Conservation (phyloP, 2,329 filamentous ascomycete genomes). For the Penicillium nordicum region DNA sequence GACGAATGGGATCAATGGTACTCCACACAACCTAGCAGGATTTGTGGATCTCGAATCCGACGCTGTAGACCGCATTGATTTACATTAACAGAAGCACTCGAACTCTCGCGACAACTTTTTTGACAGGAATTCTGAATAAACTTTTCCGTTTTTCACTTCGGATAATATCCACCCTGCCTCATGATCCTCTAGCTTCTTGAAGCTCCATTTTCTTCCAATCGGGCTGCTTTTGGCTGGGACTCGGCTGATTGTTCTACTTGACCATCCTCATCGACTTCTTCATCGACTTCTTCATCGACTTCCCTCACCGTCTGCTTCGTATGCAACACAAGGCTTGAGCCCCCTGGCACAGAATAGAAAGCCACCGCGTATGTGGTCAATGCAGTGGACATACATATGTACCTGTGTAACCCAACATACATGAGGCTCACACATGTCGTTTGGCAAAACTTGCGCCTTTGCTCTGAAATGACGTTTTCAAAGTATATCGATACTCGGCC, state of each 20-base stretch:
- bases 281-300: conserved; percentile 45
- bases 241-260: neutral
- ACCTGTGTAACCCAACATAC: no score
- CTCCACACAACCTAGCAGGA: neutral
- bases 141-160: neutral
- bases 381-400: no score
- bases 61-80: conserved; percentile 6
- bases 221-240: neutral
- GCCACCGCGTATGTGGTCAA: no score
- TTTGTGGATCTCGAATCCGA: conserved; percentile 7
- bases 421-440: no score
- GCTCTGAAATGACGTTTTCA: no score
- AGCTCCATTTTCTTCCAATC: neutral
- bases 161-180: neutral
- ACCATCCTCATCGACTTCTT: conserved; percentile 34
- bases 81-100: neutral
- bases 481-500: no score
- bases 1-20: conserved; percentile 9
- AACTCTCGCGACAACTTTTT: conserved; percentile 1
- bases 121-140: neutral
- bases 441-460: no score
- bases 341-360: conserved; percentile 54
- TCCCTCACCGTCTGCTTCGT: conserved; percentile 49
- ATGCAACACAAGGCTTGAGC: conserved; percentile 58
- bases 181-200: neutral